A percentile compares a stretch with the other conserved stretches of the same genome.
Evolutionary conservation across 73 alveolate species (phyloP).

Genomic region (Paraurostyla sp.): DNA sequence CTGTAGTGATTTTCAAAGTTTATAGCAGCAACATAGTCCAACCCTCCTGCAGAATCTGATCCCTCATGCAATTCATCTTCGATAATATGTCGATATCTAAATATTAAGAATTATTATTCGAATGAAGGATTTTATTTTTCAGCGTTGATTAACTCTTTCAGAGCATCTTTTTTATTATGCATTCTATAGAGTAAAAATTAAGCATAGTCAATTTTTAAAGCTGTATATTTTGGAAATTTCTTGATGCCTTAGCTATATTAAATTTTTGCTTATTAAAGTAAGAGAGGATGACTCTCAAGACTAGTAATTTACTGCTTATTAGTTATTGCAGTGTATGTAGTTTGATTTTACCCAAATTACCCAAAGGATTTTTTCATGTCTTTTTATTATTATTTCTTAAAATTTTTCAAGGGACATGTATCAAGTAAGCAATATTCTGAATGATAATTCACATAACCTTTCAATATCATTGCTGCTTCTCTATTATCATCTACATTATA

Average conservation of each 20-base stretch:
- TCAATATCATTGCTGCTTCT: slow-evolving; percentile 86
- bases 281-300: slow-evolving; percentile 57
- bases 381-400: slow-evolving; percentile 39
- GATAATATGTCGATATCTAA: slow-evolving; percentile 80
- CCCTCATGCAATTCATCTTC: slow-evolving; percentile 83
- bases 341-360: slow-evolving; percentile 41
- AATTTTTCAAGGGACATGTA: slow-evolving; percentile 87
- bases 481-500: slow-evolving; percentile 70
- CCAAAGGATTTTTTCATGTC: slow-evolving; percentile 39
- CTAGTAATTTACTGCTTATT: slow-evolving; percentile 40
- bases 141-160: slow-evolving; percentile 83
- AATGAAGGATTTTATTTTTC: slow-evolving; percentile 88
- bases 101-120: slow-evolving; percentile 89
- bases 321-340: slow-evolving; percentile 17
- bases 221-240: slow-evolving; percentile 89
- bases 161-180: slow-evolving; percentile 91
- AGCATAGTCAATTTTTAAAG: slow-evolving; percentile 88
- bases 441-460: slow-evolving; percentile 92
- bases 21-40: slow-evolving; percentile 87
- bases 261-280: slow-evolving; percentile 83
- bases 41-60: slow-evolving; percentile 82
- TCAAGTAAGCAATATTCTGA: slow-evolving; percentile 89
- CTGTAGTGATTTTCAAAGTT: slow-evolving; percentile 86
- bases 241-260: slow-evolving; percentile 86
- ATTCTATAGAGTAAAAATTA: slow-evolving; percentile 89